Evolutionary conservation across 2,329 filamentous ascomycete genomes (phyloP).

Genomic region (Colletotrichum filicis): DNA sequence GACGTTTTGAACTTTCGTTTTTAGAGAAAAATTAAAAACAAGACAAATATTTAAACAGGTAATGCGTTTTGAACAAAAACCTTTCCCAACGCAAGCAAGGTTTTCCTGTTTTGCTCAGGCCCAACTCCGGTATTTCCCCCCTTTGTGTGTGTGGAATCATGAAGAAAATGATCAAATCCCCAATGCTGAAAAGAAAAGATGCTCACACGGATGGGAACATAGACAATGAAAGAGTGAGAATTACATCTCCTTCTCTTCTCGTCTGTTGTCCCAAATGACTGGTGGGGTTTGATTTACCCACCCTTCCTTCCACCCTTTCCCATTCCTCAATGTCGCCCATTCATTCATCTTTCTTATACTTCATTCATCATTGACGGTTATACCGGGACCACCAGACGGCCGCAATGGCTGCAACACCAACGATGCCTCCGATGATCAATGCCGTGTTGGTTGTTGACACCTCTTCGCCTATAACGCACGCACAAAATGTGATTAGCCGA

Average conservation of each 20-base stretch:
- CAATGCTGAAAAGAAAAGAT: background rate
- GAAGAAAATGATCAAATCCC: background rate
- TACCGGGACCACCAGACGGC: slow-evolving; percentile 35
- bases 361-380: slow-evolving; percentile 16
- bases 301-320: background rate
- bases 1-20: background rate
- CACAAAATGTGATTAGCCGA: slow-evolving; percentile 38
- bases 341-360: background rate
- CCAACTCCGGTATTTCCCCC: background rate
- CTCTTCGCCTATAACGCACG: slow-evolving; percentile 43
- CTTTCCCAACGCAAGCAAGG: background rate
- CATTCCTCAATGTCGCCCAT: background rate
- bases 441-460: slow-evolving; percentile 42
- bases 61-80: background rate
- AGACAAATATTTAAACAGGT: background rate
- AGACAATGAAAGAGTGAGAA: background rate
- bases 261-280: background rate
- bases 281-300: background rate
- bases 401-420: slow-evolving; percentile 49
- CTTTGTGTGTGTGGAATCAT: background rate
- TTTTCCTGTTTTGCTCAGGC: background rate
- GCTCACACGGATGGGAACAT: background rate
- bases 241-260: accelerated
- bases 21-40: background rate
- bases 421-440: slow-evolving; percentile 46